Evolutionary conservation across 768 basidiomycete species (phyloP), one percentile per base, ranked within the genome.

Genomic region (Sutorius australiensis): DNA sequence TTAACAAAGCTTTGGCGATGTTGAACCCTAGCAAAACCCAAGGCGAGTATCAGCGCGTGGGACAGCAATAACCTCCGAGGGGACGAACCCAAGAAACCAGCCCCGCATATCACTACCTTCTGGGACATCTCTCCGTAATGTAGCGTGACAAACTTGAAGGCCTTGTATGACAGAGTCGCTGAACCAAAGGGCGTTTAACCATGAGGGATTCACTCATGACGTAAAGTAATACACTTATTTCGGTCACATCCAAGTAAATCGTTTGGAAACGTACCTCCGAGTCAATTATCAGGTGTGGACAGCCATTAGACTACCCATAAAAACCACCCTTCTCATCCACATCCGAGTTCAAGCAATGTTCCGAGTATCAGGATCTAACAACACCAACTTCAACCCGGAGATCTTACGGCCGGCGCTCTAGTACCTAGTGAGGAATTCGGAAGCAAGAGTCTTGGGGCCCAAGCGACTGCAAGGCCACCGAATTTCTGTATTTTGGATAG

Each of bases 61-160:
- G 21, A 32, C 54, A 28, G 12, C 32, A 51, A 10, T 58, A 34
- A 41, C 32, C 56, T 37, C 12, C 44, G 31, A 53, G 56, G 38
- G 21, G 44, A 57, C 65, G n/a, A 57, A 82, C 86, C 86, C 57
- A 89, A 61, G 61, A 88, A 88, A 17, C 80, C 80, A 48, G 80
- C 76, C 33, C 81, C 80, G 46, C 81, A 82, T 13, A 81, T 63
- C 27, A 80, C 77, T 32, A 80, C 67, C 61, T 78, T 80, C 33
- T 43, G 61, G 16, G 63, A 50, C 66, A 67, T 63, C 17, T 45
- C 16, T 46, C 17, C 39, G 44, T 41, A 19, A 16, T 12, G 17
- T 31, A 19, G 17, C 24, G 36, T 28, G 44, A 57, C 46, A 31
- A 37, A 24, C 24, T 24, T 24, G 24, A 24, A 24, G 24, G 19